A percentile compares a stretch with the other conserved stretches of the same genome.
These are phyloP conservation scores for Pythium vanterpoolii DNA, from an alignment of 352 stramenopile species.

Conservation along the genomic window DNA sequence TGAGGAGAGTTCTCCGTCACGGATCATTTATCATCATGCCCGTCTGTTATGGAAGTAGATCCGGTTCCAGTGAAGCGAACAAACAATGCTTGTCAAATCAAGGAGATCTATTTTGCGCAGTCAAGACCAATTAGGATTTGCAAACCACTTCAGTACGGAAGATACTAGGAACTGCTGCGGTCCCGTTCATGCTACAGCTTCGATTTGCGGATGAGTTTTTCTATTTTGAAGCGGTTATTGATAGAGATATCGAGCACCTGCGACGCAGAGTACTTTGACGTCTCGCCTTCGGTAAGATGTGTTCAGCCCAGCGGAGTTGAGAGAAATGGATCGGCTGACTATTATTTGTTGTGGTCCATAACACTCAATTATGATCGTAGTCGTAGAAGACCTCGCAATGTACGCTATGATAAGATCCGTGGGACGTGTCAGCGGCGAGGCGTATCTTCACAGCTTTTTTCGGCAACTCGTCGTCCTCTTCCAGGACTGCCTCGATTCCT, in stretches of 20 bases:
- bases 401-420: constrained; percentile 8
- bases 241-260: background rate
- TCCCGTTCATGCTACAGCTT: background rate
- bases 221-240: background rate
- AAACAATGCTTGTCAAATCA: no score
- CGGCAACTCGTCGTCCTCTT: background rate
- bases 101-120: background rate
- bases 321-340: background rate
- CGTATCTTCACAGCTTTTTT: constrained; percentile 19
- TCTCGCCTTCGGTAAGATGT: background rate
- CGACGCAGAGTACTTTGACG: background rate
- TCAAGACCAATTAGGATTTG: background rate
- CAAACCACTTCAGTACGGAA: background rate
- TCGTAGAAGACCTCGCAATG: background rate
- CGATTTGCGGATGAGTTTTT: background rate
- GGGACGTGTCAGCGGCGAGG: background rate
- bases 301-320: background rate
- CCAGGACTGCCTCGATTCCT: background rate
- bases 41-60: background rate
- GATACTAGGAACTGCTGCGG: background rate
- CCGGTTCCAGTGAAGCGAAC: background rate
- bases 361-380: background rate
- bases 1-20: background rate
- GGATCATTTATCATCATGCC: background rate
- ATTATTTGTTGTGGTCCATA: background rate